phyloP scores from a whole-genome alignment of 306 rosid genomes.

The Oemleria cerasiformis region DNA sequence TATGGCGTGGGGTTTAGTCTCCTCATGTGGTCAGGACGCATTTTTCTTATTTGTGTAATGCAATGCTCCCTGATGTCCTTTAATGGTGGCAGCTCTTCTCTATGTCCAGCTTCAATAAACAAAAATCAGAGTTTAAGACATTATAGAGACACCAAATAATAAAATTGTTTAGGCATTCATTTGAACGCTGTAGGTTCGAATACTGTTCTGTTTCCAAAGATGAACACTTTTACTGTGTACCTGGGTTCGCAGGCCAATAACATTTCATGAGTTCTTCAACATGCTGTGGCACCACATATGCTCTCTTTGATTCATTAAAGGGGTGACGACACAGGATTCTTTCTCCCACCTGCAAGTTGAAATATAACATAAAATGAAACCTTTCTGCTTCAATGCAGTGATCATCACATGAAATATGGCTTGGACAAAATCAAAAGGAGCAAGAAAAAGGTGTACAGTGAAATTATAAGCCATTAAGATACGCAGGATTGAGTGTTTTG shows the following conservation, averaged over 20 bases:
- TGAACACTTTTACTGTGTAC: constrained; percentile 33
- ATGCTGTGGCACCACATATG: constrained; percentile 91
- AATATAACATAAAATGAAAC: constrained; percentile 16
- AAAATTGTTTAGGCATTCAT: too few relatives aligned
- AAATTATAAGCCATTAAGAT: background rate
- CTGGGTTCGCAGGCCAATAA: constrained; percentile 81
- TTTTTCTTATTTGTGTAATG: constrained; percentile 73
- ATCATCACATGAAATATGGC: constrained; percentile 1
- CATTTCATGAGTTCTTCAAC: constrained; percentile 93
- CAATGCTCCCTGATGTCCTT: constrained; percentile 74
- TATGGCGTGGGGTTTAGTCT: constrained; percentile 96
- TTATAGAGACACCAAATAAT: constrained; percentile 7
- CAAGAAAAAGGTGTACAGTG: background rate
- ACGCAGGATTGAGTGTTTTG: background rate
- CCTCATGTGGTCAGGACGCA: constrained; percentile 99
- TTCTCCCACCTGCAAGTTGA: constrained; percentile 71
- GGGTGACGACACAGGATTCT: constrained; percentile 95
- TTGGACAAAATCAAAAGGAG: constrained; percentile 1
- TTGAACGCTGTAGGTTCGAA: background rate
- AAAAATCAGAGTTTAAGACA: constrained; percentile 11
- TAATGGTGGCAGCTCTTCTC: constrained; percentile 66
- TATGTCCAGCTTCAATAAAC: constrained; percentile 43
- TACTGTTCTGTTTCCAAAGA: constrained; percentile 3
- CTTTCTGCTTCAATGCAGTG: constrained; percentile 6
- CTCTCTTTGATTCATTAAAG: constrained; percentile 95